Conservation (phyloP, 345 rosid genomes). For the Lumnitzera racemosa region DNA sequence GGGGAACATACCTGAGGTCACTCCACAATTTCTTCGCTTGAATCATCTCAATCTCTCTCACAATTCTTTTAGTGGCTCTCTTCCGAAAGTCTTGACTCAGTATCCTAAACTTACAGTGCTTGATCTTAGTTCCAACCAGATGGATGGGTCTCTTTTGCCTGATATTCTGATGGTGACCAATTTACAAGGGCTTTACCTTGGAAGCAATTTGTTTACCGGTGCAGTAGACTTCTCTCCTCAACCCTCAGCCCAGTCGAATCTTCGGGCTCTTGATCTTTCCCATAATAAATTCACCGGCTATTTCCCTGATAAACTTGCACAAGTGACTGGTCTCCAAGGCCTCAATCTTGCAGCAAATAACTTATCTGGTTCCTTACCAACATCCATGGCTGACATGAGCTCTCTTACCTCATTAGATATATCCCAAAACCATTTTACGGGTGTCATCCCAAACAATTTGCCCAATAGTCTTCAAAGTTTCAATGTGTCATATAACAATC, state of each 20-base stretch:
- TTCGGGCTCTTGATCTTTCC: constrained; percentile 76
- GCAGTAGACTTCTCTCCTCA: constrained; percentile 38
- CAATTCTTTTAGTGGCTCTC: constrained; percentile 59
- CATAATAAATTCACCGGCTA: constrained; percentile 59
- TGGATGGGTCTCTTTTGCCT: constrained; percentile 56
- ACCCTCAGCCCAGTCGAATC: constrained; percentile 35
- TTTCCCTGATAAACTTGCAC: constrained; percentile 65
- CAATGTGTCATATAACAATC: constrained; percentile 77
- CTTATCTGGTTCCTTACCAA: constrained; percentile 81
- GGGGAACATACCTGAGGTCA: constrained; percentile 67
- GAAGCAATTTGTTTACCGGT: constrained; percentile 57
- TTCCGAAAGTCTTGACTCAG: constrained; percentile 53
- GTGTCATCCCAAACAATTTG: constrained; percentile 69
- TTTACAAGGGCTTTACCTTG: constrained; percentile 71
- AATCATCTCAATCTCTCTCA: constrained; percentile 82
- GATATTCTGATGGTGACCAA: constrained; percentile 57
- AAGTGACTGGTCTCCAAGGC: constrained; percentile 55
- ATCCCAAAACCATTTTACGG: constrained; percentile 72
- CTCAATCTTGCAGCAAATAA: constrained; percentile 77
- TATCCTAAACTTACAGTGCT: constrained; percentile 81
- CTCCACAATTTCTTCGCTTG: constrained; percentile 76
- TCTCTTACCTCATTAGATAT: constrained; percentile 60
- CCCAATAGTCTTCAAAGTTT: constrained; percentile 49
- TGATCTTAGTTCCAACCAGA: constrained; percentile 71
- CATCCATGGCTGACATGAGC: constrained; percentile 58